Percentiles rank a stretch among this genome's conserved stretches.
Evolutionary conservation across 352 stramenopile genomes (phyloP).

Genomic region (Nothophytophthora sp.): DNA sequence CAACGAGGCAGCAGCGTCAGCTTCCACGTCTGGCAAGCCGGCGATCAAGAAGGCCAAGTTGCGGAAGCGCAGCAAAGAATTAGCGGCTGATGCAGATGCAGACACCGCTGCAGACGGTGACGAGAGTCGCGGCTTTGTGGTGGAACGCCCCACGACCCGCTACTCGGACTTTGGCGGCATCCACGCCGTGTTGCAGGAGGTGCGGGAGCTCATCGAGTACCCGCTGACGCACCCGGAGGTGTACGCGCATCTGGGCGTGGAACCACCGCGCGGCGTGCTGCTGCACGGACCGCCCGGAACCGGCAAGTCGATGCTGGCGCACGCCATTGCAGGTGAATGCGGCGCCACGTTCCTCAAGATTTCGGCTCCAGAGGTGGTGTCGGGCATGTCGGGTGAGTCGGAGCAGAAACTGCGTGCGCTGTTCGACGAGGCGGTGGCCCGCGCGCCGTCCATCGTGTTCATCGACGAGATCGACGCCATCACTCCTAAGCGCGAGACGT

Average conservation of each 20-base stretch:
- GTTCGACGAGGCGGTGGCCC: slow-evolving; percentile 96
- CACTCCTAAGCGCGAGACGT: slow-evolving; percentile 93
- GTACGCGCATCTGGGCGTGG: slow-evolving; percentile 92
- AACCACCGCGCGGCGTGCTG: slow-evolving; percentile 91
- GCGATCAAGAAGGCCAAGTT: slow-evolving; percentile 75
- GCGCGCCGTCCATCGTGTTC: slow-evolving; percentile 97
- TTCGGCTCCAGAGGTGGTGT: slow-evolving; percentile 93
- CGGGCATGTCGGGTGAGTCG: slow-evolving; percentile 92
- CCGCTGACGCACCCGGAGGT: slow-evolving; percentile 93
- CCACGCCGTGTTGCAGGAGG: slow-evolving; percentile 85
- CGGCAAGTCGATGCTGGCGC: slow-evolving; percentile 94
- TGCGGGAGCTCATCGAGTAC: slow-evolving; percentile 96
- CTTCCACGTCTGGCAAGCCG: slow-evolving; percentile 37
- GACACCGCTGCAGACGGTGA: slow-evolving; percentile 2
- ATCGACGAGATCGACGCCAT: slow-evolving; percentile 99
- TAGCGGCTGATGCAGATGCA: neutral
- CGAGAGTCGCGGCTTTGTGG: slow-evolving; percentile 59
- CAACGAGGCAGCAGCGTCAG: slow-evolving; percentile 7
- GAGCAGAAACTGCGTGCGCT: slow-evolving; percentile 88
- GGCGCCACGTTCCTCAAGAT: slow-evolving; percentile 89
- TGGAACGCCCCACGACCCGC: slow-evolving; percentile 69
- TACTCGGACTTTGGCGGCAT: slow-evolving; percentile 92
- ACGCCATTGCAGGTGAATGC: slow-evolving; percentile 93
- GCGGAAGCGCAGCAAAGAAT: slow-evolving; percentile 31
- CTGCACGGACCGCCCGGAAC: slow-evolving; percentile 92